phyloP scores from a whole-genome alignment of 257 asterid species.

The Solanum verrucosum region DNA sequence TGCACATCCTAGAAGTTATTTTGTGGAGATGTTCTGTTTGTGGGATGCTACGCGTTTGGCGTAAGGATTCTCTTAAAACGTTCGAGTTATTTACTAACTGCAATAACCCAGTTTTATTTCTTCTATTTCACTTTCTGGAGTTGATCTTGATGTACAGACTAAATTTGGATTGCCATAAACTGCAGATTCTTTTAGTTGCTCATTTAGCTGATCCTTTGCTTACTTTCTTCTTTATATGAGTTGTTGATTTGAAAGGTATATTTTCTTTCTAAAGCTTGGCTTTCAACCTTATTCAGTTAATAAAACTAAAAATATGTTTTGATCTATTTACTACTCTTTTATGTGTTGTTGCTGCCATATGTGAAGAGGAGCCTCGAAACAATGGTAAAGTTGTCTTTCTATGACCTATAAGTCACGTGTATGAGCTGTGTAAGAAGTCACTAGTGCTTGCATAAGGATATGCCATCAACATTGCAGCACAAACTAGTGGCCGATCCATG shows the following conservation, averaged over 20 bases:
- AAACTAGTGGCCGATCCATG: too few relatives aligned
- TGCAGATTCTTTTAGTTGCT: not conserved
- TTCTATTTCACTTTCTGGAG: not conserved
- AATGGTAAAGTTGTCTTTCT: not conserved
- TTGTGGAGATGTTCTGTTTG: not conserved
- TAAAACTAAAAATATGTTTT: not conserved
- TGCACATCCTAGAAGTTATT: not conserved
- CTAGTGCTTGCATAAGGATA: not conserved
- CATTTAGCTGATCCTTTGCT: not conserved
- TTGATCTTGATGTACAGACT: not conserved
- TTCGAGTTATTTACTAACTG: not conserved
- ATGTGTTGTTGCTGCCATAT: not conserved
- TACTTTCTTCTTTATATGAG: not conserved
- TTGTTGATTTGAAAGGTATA: not conserved
- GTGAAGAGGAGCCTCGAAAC: not conserved
- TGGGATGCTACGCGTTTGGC: not conserved
- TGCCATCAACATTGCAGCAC: not conserved
- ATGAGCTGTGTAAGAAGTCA: not conserved
- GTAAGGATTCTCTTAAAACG: not conserved
- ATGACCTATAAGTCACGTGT: not conserved
- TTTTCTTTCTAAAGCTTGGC: not conserved
- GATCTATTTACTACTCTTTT: not conserved
- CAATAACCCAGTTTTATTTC: not conserved
- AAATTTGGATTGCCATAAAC: not conserved
- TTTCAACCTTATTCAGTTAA: not conserved